phyloP scores from a whole-genome alignment of 2,329 filamentous ascomycete species.

The Phoma sp. region DNA sequence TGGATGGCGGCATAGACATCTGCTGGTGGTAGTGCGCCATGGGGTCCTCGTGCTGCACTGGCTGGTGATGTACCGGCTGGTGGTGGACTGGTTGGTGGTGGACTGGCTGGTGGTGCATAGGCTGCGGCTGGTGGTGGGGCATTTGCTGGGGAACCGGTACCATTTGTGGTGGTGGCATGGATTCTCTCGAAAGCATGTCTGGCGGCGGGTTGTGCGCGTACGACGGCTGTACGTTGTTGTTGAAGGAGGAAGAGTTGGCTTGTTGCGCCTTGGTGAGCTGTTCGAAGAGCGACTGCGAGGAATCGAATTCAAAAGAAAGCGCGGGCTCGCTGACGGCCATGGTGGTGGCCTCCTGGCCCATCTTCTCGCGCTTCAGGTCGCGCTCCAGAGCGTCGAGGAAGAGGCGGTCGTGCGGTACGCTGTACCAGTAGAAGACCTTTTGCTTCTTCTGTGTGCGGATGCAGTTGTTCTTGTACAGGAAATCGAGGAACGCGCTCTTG shows the following conservation, averaged over 20 bases:
- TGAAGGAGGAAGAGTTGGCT: constrained; percentile 97
- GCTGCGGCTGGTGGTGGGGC: constrained; percentile 48
- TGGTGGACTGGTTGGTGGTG: constrained; percentile 21
- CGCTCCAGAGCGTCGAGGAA: constrained; percentile 97
- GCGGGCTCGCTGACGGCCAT: constrained; percentile 96
- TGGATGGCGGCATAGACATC: constrained; percentile 59
- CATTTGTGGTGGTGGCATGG: constrained; percentile 91
- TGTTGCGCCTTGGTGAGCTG: constrained; percentile 99
- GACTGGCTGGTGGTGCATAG: constrained; percentile 52
- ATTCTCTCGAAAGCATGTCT: constrained; percentile 86
- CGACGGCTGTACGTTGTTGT: constrained; percentile 64
- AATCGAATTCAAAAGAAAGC: constrained; percentile 98
- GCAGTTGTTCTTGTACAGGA: constrained; percentile 99
- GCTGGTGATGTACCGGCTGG: constrained; percentile 50
- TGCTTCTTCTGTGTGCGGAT: constrained; percentile 99
- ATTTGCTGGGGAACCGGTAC: constrained; percentile 58
- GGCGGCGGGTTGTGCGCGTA: constrained; percentile 86
- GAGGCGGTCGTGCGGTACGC: constrained; percentile 94
- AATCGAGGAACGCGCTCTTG: constrained; percentile 97
- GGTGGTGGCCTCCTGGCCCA: constrained; percentile 97
- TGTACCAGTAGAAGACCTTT: constrained; percentile 99
- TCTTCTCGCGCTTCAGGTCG: constrained; percentile 98
- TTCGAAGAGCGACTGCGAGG: constrained; percentile 97
- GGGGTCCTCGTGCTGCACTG: constrained; percentile 68
- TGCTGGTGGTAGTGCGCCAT: constrained; percentile 76